Percentiles rank a stretch among this genome's conserved stretches.
Conservation (phyloP, 805 yeast genomes). For the Metschnikowia peoriensis region DNA sequence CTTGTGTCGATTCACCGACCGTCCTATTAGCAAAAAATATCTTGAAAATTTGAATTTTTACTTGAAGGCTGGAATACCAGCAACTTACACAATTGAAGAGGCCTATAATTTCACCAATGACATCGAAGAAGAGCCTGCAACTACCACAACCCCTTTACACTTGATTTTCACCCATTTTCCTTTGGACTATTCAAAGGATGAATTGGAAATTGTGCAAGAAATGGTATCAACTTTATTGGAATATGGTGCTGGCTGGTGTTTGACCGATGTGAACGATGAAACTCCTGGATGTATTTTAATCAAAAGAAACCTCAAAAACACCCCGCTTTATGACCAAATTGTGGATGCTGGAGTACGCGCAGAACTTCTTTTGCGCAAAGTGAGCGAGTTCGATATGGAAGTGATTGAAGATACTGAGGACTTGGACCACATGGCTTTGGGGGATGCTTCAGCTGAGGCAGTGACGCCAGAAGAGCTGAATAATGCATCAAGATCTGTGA, state of each 20-base stretch:
- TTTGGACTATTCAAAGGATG: constrained; percentile 46
- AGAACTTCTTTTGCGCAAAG: constrained; percentile 72
- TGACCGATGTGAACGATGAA: constrained; percentile 64
- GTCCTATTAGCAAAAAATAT: constrained; percentile 54
- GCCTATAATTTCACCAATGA: constrained; percentile 55
- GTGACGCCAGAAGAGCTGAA: constrained; percentile 8
- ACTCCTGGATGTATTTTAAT: constrained; percentile 84
- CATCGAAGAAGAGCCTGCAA: constrained; percentile 29
- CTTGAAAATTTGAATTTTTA: constrained; percentile 44
- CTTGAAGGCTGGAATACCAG: constrained; percentile 67
- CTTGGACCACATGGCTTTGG: constrained; percentile 25
- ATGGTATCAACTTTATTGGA: constrained; percentile 70
- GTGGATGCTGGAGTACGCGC: constrained; percentile 91
- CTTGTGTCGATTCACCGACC: constrained; percentile 44
- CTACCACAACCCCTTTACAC: constrained; percentile 80
- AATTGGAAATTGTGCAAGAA: constrained; percentile 37
- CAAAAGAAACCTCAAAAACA: constrained; percentile 44
- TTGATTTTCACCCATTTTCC: constrained; percentile 56
- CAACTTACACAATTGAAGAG: constrained; percentile 81
- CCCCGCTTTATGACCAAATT: constrained; percentile 45
- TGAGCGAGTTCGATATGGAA: constrained; percentile 62
- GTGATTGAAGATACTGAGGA: constrained; percentile 45
- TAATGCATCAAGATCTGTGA: constrained; percentile 11
- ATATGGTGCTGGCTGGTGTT: constrained; percentile 92
- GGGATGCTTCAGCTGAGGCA: not conserved